Evolutionary conservation across 1,284 basidiomycete genomes (phyloP).

Genomic region (Cryptococcus maquisensis): DNA sequence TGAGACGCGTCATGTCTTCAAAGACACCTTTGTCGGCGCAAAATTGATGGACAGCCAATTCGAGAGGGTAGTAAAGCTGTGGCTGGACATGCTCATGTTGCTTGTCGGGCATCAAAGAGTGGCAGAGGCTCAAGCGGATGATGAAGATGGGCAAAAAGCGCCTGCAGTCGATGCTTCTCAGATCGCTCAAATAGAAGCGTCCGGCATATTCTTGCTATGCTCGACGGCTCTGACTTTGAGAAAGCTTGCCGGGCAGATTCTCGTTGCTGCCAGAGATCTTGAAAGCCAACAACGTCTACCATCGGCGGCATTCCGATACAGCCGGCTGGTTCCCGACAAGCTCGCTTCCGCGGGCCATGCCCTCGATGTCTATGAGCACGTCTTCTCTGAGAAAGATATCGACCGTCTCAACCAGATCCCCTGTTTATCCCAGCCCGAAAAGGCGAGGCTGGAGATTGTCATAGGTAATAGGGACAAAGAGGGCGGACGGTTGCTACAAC

Average conservation of each 20-base stretch:
- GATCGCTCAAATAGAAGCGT: constrained; percentile 61
- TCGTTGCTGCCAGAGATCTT: constrained; percentile 33
- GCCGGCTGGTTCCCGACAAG: constrained; percentile 27
- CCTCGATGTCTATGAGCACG: constrained; percentile 33
- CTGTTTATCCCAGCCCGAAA: constrained; percentile 34
- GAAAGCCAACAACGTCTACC: constrained; percentile 34
- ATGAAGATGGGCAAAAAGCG: constrained; percentile 12
- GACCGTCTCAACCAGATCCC: constrained; percentile 29
- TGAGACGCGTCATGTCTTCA: constrained; percentile 62
- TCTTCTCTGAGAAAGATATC: constrained; percentile 34
- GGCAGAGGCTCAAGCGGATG: constrained; percentile 25
- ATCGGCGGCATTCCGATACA: constrained; percentile 42
- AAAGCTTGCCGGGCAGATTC: constrained; percentile 29
- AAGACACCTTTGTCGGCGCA: constrained; percentile 62
- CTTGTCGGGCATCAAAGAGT: constrained; percentile 58
- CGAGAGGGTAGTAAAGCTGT: constrained; percentile 61
- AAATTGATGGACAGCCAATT: constrained; percentile 61
- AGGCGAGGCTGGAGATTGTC: constrained; percentile 31
- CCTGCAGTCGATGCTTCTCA: constrained; percentile 35
- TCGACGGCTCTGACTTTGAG: constrained; percentile 52
- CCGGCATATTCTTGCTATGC: constrained; percentile 73
- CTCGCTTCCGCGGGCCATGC: constrained; percentile 21
- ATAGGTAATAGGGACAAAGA: constrained; percentile 14
- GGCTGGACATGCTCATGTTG: constrained; percentile 67
- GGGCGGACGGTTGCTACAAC: constrained; percentile 23